Evolutionary conservation across 2,329 filamentous ascomycete species (phyloP).

Genomic region (Hypoxylon sp.): DNA sequence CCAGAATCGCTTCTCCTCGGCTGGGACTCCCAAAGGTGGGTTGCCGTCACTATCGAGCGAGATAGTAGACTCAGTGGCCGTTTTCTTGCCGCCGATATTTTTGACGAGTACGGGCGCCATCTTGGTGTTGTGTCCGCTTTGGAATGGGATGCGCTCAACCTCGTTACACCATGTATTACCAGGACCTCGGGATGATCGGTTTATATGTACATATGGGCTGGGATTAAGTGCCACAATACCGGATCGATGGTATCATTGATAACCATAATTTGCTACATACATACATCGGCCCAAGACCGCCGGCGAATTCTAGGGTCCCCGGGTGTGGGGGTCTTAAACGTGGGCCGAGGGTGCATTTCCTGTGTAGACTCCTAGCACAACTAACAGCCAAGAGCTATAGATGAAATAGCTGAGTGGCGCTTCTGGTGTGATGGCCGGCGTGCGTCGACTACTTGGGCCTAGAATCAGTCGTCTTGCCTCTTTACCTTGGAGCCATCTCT

Average conservation of each 20-base stretch:
- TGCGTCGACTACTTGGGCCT: background rate
- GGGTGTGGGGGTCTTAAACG: conserved; percentile 28
- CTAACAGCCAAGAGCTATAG: background rate
- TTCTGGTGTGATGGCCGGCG: conserved; percentile 1
- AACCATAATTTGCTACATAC: conserved; percentile 32
- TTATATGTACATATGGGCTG: conserved; percentile 23
- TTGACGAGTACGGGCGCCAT: conserved; percentile 48
- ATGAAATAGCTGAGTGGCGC: background rate
- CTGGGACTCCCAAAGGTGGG: conserved; percentile 48
- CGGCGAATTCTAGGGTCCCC: conserved; percentile 8
- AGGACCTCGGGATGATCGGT: conserved; percentile 4
- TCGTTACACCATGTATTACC: background rate
- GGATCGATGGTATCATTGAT: conserved; percentile 41
- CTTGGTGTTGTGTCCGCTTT: conserved; percentile 1
- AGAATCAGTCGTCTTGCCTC: conserved; percentile 6
- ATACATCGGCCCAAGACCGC: conserved; percentile 4
- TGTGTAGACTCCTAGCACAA: background rate
- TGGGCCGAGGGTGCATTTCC: conserved; percentile 2
- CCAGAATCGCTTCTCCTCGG: conserved; percentile 53
- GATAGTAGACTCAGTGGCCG: conserved; percentile 38
- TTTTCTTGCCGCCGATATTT: conserved; percentile 32
- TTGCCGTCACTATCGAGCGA: conserved; percentile 43
- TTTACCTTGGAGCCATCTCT: background rate
- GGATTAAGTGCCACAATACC: conserved; percentile 7
- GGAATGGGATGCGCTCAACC: background rate